Percentiles rank a stretch among this genome's conserved stretches.
Conservation (phyloP, 495 filamentous ascomycete species). For the Penicillium antarcticum region DNA sequence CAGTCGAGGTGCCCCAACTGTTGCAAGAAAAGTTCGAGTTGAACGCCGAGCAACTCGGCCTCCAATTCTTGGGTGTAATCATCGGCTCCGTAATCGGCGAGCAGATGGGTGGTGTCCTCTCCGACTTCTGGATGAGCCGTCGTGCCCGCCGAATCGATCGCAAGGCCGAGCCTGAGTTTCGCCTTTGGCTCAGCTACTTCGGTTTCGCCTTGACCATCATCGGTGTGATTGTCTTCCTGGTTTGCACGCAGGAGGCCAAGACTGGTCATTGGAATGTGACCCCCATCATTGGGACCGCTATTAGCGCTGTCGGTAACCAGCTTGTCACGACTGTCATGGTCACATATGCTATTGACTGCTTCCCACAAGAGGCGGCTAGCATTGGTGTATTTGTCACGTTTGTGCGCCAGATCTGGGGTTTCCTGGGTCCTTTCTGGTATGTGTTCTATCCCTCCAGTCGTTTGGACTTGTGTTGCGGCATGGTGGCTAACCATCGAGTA, state of each 20-base stretch:
- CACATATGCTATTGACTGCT: slow-evolving; percentile 52
- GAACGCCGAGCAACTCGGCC: slow-evolving; percentile 50
- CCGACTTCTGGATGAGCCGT: slow-evolving; percentile 47
- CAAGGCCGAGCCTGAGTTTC: slow-evolving; percentile 38
- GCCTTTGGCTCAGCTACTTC: slow-evolving; percentile 53
- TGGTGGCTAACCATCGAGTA: slow-evolving; percentile 10
- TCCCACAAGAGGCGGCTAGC: slow-evolving; percentile 42
- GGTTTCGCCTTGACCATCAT: slow-evolving; percentile 45
- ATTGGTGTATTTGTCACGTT: slow-evolving; percentile 56
- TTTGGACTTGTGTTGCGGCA: neutral
- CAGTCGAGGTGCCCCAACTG: slow-evolving; percentile 52
- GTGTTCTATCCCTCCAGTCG: slow-evolving; percentile 2
- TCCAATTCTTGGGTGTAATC: slow-evolving; percentile 51
- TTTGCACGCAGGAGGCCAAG: slow-evolving; percentile 36
- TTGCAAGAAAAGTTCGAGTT: slow-evolving; percentile 48
- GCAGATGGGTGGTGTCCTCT: slow-evolving; percentile 47
- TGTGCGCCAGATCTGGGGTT: slow-evolving; percentile 52
- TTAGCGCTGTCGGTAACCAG: slow-evolving; percentile 52
- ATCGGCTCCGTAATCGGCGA: slow-evolving; percentile 54
- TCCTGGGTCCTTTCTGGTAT: slow-evolving; percentile 56
- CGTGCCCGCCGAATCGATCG: slow-evolving; percentile 20
- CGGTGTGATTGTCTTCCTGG: slow-evolving; percentile 50
- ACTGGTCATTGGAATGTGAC: slow-evolving; percentile 44
- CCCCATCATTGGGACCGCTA: slow-evolving; percentile 48
- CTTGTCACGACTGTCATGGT: slow-evolving; percentile 53